A percentile compares a stretch with the other conserved stretches of the same genome.
Conservation (phyloP, 2,329 filamentous ascomycete species). For the Pseudogymnoascus sp. region DNA sequence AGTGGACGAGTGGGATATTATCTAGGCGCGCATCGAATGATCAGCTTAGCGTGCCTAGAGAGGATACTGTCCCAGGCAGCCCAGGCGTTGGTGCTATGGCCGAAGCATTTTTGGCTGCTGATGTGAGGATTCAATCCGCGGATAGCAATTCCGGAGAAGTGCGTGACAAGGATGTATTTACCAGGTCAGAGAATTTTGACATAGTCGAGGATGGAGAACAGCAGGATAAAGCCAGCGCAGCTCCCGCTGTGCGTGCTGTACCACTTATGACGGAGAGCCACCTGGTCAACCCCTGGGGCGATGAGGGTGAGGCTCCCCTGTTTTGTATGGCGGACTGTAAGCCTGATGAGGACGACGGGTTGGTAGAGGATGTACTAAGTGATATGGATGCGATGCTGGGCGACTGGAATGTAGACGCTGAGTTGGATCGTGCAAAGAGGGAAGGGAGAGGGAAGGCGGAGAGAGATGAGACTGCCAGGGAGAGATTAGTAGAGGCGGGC, state of each 20-base stretch:
- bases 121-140: constrained; percentile 20
- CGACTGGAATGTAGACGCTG: not conserved
- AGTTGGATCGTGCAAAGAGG: not conserved
- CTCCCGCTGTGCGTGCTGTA: not conserved
- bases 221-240: not conserved
- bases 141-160: not conserved
- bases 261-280: not conserved
- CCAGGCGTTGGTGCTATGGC: constrained; percentile 39
- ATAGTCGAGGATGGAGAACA: not conserved
- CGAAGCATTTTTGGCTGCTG: constrained; percentile 41
- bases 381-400: constrained; percentile 4
- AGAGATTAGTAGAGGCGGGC: not conserved
- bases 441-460: not conserved
- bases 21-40: not conserved
- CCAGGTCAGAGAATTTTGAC: not conserved
- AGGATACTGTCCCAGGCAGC: not conserved
- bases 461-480: not conserved
- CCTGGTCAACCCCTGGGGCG: not conserved
- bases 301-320: not conserved
- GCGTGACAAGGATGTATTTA: not conserved
- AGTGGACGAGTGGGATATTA: not conserved
- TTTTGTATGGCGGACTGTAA: not conserved
- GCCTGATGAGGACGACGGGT: not conserved
- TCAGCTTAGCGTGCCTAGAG: not conserved
- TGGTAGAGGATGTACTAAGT: not conserved